Conservation (phyloP, 371 early-diverging fungal genomes). For the Apophysomyces elegans region DNA sequence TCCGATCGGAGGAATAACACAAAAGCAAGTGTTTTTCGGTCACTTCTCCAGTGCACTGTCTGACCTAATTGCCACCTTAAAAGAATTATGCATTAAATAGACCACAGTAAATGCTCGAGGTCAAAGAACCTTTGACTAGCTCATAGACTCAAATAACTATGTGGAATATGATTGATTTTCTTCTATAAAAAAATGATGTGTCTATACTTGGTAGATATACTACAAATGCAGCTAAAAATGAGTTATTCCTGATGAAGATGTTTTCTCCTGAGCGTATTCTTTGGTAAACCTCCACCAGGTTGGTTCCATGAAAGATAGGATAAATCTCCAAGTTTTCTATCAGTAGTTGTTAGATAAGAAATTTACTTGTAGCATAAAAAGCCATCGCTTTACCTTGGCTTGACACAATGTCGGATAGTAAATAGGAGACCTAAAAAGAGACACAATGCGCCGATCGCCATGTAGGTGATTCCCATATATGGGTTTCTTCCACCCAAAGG, state of each 20-base stretch:
- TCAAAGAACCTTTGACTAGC: too few species aligned
- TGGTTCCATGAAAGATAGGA: slow-evolving; percentile 96
- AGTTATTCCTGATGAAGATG: slow-evolving; percentile 32
- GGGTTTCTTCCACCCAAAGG: slow-evolving; percentile 95
- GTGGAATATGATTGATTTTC: not conserved
- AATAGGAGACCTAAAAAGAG: slow-evolving; percentile 85
- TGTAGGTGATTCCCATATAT: slow-evolving; percentile 92
- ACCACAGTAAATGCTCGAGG: too few species aligned
- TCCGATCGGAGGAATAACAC: too few species aligned
- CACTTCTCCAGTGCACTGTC: too few species aligned
- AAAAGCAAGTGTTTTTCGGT: too few species aligned
- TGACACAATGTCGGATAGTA: slow-evolving; percentile 82
- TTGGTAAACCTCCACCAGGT: slow-evolving; percentile 48
- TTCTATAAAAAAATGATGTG: not conserved
- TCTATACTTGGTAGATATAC: not conserved
- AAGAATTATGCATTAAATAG: too few species aligned
- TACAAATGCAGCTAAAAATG: slow-evolving; percentile 6
- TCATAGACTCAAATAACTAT: too few species aligned
- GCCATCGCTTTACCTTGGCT: slow-evolving; percentile 71
- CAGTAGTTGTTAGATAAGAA: slow-evolving; percentile 14
- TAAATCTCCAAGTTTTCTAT: slow-evolving; percentile 89
- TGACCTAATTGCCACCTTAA: too few species aligned
- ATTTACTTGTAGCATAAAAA: not conserved
- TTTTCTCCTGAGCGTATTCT: slow-evolving; percentile 25
- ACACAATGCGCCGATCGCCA: slow-evolving; percentile 86